Base-by-base conservation (phyloP, 345 rosid species). In the Sonneratia caseolaris region DNA sequence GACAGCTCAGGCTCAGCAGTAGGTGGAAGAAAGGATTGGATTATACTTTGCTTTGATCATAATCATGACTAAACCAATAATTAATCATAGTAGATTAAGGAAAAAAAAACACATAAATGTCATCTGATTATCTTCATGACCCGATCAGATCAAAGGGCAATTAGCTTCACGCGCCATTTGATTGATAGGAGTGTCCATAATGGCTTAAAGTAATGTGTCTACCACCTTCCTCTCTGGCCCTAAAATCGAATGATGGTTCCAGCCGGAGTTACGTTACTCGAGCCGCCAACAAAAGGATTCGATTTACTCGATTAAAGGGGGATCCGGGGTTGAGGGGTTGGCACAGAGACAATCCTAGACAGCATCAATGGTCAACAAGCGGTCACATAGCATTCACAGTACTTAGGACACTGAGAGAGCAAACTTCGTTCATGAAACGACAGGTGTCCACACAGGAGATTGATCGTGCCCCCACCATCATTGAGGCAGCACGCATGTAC, bases 21-120 rank as follows among this genome's bases (percentile, higher is more conserved):
- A 13, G 38, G 66, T 62, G 66, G 38, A 27, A 72, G 69, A 64
- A 64, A 8, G 27, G 47, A 5, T 64, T 48, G 38, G 74, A 48
- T 37, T 11, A 7, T 62, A 19, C 59, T 22, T 62, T 59, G 57
- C 74, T 45, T 71, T 71, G 37, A 1, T 0, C 32, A 27, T 27
- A 18, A n/a, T 61, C 6, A 47, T 22, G 55, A 12, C 37, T 21
- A 16, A 14, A 36, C 48, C 55, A 35, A 59, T 24, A 6, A 36
- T 59, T 48, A 16, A 71, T 36, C 21, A 14, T 27, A 27, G 43
- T 40, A 40, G 9, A 57, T 40, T 57, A 3, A 37, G 32, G 9
- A 19, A 36, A 6, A 6, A 1, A 14, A 32, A 43, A 9, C 18
- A 19, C 13, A 70, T 37, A 32, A 13, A 57, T 6, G 38, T 27